Percentiles rank a stretch among this genome's conserved stretches.
phyloP scores from a whole-genome alignment of 1,284 basidiomycete species.

The Tetrapyrgos nigripes region DNA sequence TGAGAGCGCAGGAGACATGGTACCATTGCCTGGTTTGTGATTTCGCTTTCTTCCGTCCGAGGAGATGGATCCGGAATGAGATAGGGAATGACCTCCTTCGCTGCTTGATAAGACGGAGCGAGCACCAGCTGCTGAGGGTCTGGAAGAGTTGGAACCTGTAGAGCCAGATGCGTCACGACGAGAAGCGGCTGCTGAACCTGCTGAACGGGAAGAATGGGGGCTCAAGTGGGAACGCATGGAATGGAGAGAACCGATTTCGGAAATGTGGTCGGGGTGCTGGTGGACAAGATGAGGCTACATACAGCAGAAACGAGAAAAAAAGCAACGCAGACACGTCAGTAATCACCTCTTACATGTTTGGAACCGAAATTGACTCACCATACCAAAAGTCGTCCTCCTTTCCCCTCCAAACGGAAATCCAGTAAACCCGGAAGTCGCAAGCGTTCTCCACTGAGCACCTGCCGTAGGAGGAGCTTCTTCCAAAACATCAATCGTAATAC shows the following conservation, averaged over 20 bases:
- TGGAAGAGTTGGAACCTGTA: conserved; percentile 51
- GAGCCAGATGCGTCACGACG: conserved; percentile 42
- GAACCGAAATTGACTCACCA: conserved; percentile 45
- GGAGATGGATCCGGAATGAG: conserved; percentile 56
- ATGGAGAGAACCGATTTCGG: conserved; percentile 66
- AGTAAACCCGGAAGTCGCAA: conserved; percentile 43
- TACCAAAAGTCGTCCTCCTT: conserved; percentile 64
- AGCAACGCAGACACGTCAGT: neutral
- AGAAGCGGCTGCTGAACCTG: conserved; percentile 57
- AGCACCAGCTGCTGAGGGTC: conserved; percentile 46
- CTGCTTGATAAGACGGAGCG: conserved; percentile 18
- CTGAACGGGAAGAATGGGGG: conserved; percentile 48
- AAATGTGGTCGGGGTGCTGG: conserved; percentile 47
- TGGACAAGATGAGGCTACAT: conserved; percentile 45
- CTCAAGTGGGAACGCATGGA: conserved; percentile 58
- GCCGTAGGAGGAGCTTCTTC: conserved; percentile 70
- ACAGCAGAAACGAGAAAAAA: conserved; percentile 4
- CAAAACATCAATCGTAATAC: conserved; percentile 59
- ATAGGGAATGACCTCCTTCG: conserved; percentile 46
- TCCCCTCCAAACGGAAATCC: conserved; percentile 31
- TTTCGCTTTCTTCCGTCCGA: conserved; percentile 52
- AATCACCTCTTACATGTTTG: neutral
- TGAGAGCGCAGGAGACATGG: conserved; percentile 40
- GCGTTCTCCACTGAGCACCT: conserved; percentile 58
- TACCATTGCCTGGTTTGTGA: conserved; percentile 13